phyloP scores from a whole-genome alignment of 176 grass and related monocot genomes.

The Avena insularis region DNA sequence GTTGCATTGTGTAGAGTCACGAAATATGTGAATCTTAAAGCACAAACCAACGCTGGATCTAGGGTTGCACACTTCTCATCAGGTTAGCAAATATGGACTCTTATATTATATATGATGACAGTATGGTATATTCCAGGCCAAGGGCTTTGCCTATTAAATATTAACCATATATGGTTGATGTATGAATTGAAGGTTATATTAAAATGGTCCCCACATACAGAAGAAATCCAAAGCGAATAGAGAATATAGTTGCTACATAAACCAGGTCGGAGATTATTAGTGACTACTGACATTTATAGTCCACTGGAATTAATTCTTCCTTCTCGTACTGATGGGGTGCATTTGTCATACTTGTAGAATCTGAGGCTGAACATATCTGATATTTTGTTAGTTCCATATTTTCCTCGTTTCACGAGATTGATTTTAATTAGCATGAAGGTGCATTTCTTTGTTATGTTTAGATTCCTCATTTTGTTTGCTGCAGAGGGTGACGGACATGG shows the following conservation, averaged over 20 bases:
- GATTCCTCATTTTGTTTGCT: slow-evolving; percentile 50
- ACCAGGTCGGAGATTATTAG: not conserved
- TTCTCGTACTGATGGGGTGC: not conserved
- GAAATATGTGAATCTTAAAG: not conserved
- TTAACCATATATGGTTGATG: not conserved
- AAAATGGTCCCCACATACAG: not conserved
- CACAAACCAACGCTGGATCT: not conserved
- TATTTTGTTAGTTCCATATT: not conserved
- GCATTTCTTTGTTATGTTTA: slow-evolving; percentile 45
- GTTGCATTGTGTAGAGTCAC: not conserved
- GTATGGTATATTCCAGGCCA: not conserved
- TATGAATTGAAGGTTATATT: slow-evolving; percentile 19
- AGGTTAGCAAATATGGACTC: not conserved
- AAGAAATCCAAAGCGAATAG: slow-evolving; percentile 17
- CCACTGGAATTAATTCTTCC: slow-evolving; percentile 3
- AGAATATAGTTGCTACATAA: not conserved
- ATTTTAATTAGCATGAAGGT: not conserved
- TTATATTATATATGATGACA: not conserved
- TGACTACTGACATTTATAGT: slow-evolving; percentile 1
- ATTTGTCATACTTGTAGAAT: slow-evolving; percentile 14
- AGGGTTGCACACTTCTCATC: not conserved
- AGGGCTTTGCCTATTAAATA: not conserved
- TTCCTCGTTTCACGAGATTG: not conserved
- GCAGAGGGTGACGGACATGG: slow-evolving; percentile 98
- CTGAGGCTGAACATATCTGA: not conserved